These are phyloP conservation scores for Cyphellophora attinorum DNA, from an alignment of 2,329 filamentous ascomycete genomes.

Conservation along the genomic window DNA sequence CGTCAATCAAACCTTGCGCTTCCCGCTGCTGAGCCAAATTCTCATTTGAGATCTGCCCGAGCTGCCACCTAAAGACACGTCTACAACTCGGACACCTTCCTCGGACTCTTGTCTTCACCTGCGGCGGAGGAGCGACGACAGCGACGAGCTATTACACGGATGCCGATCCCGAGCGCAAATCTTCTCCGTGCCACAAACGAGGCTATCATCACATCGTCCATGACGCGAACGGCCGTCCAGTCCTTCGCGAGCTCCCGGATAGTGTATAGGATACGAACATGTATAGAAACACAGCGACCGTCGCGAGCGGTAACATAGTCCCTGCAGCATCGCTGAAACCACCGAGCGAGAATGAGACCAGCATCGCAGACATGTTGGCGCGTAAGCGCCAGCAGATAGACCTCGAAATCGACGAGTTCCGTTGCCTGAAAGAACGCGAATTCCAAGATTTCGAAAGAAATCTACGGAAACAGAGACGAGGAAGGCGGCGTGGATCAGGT, in stretches of 20 bases:
- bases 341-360: constrained; percentile 10
- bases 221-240: not conserved
- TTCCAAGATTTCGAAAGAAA: constrained; percentile 19
- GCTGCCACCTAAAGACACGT: no score
- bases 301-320: constrained; percentile 9
- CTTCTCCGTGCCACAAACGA: not conserved
- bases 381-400: constrained; percentile 19
- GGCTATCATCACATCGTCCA: not conserved
- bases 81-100: no score
- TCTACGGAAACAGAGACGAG: constrained; percentile 10
- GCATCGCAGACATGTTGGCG: constrained; percentile 14
- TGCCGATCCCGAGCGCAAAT: constrained; percentile 1
- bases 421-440: constrained; percentile 18
- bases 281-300: constrained; percentile 12
- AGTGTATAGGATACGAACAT: constrained; percentile 4
- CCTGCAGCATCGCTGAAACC: constrained; percentile 12
- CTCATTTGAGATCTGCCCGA: no score
- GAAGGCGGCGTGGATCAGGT: not conserved
- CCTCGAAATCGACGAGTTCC: constrained; percentile 17
- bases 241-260: not conserved
- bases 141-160: no score
- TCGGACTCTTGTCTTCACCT: no score
- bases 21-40: no score
- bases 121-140: no score
- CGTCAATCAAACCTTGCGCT: no score